A percentile compares a stretch with the other conserved stretches of the same genome.
Evolutionary conservation across 2,329 filamentous ascomycete genomes (phyloP).

Genomic region (Sclerotinia subarctica): DNA sequence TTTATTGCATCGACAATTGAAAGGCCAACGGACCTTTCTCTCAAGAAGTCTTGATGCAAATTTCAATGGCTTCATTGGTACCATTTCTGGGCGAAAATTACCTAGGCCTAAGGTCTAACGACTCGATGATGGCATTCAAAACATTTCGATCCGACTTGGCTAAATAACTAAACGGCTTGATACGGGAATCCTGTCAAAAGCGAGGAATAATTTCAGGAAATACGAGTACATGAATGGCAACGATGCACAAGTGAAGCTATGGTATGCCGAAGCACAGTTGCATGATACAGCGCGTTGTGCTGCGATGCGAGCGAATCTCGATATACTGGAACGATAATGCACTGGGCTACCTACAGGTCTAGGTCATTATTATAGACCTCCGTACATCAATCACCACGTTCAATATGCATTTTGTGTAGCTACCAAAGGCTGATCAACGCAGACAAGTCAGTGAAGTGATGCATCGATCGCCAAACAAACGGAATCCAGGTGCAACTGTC

Average conservation of each 20-base stretch:
- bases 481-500: background rate
- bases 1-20: background rate
- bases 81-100: background rate
- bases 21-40: background rate
- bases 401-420: slow-evolving; percentile 15
- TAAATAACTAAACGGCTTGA: background rate
- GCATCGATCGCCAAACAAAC: slow-evolving; percentile 4
- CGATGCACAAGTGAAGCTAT: slow-evolving; percentile 1
- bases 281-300: background rate
- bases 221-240: background rate
- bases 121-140: background rate
- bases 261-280: slow-evolving; percentile 3
- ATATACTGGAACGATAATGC: slow-evolving; percentile 15
- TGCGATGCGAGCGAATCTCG: slow-evolving; percentile 11
- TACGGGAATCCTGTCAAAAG: background rate
- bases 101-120: background rate
- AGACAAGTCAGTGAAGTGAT: slow-evolving; percentile 9
- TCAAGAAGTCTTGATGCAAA: slow-evolving; percentile 14
- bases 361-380: background rate
- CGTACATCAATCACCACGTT: slow-evolving; percentile 13
- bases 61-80: background rate
- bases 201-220: background rate
- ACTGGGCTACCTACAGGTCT: slow-evolving; percentile 5
- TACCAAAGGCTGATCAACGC: background rate
- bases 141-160: background rate